These are phyloP conservation scores for Arthromyces matolae DNA, from an alignment of 768 basidiomycete species.

Conservation along the genomic window DNA sequence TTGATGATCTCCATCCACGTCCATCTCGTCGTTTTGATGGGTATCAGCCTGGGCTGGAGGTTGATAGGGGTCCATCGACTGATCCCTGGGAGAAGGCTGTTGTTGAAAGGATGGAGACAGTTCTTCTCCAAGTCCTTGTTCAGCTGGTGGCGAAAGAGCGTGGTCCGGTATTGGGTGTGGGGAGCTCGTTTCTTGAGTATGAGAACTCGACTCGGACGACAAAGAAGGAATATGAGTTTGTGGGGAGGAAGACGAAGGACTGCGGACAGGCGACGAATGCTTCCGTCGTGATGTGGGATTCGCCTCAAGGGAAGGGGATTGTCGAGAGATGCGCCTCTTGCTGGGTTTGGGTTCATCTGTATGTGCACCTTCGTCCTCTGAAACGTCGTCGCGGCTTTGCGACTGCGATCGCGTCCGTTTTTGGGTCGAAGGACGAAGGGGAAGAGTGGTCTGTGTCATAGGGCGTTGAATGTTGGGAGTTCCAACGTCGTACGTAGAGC, in stretches of 20 bases:
- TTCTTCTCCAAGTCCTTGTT: not conserved
- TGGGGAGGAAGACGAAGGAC: not conserved
- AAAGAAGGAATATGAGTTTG: no score
- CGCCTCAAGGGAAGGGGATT: not conserved
- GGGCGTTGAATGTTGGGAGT: constrained; percentile 15
- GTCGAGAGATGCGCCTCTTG: constrained; percentile 4
- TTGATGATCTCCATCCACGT: constrained; percentile 7
- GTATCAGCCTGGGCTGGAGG: not conserved
- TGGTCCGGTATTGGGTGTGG: no score
- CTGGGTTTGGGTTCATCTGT: not conserved
- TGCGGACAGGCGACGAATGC: not conserved
- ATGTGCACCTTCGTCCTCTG: not conserved
- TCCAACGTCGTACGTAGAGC: constrained; percentile 69
- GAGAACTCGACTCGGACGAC: no score
- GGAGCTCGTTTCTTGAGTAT: no score
- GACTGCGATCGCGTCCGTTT: constrained; percentile 11
- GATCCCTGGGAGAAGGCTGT: not conserved
- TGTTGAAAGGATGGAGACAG: not conserved
- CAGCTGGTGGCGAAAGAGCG: not conserved
- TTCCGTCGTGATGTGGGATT: not conserved
- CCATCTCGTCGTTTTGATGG: constrained; percentile 1
- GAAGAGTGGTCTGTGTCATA: constrained; percentile 20
- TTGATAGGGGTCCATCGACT: not conserved
- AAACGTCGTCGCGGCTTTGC: not conserved
- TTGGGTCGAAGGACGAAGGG: constrained; percentile 7